Evolutionary conservation across 2,329 filamentous ascomycete genomes (phyloP), one percentile per base, ranked within the genome.

Genomic region (Amesomyces nigricolor): DNA sequence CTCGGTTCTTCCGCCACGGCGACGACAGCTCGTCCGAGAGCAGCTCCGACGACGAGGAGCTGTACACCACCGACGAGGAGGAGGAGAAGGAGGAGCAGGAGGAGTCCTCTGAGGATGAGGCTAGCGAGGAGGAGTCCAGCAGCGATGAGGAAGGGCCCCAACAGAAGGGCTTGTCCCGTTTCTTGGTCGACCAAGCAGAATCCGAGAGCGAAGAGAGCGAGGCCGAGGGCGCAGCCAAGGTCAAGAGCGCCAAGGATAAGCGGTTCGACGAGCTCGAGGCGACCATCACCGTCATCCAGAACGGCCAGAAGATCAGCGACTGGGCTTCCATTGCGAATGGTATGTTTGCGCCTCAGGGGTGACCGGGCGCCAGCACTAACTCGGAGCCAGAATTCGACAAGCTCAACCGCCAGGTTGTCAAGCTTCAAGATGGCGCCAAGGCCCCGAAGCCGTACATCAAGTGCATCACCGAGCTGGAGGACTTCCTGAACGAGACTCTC

Each of bases 231-330:
- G 84, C 86, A 62, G 89, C 87, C 67, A 84, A 94, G 66, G 88
- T 97, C 68, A 96, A 95, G 82, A 96, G 91, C 73, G 91, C 92
- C 68, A 97, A 97, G 76, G 91, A 97, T 78, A 99, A 99, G 82
- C 85, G 94, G 60, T 80, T 90, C 63, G 92, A 96, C 69, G 95
- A 97, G 74, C 80, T 99, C 58, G 92, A 99, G 72, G 82, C 83
- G 58, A 95, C 86, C 43, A 88, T 97, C 68, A 87, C 88, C 72
- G 76, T 88, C 68, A 97, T 99, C 68, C 91, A 97, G 71, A 99
- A 99, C 76, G 91, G 89, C 60, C 81, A 94, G 74, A 97, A 95
- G 80, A 99, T 97, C 69, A 91, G 89, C 69, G 94, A 99, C 75
- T 99, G 94, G 94, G 88, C 87, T 63, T 86, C 92, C 61, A 95